Percentiles rank a stretch among this genome's conserved stretches.
Evolutionary conservation across 306 rosid species (phyloP).

Genomic region (Mimosa bimucronata): DNA sequence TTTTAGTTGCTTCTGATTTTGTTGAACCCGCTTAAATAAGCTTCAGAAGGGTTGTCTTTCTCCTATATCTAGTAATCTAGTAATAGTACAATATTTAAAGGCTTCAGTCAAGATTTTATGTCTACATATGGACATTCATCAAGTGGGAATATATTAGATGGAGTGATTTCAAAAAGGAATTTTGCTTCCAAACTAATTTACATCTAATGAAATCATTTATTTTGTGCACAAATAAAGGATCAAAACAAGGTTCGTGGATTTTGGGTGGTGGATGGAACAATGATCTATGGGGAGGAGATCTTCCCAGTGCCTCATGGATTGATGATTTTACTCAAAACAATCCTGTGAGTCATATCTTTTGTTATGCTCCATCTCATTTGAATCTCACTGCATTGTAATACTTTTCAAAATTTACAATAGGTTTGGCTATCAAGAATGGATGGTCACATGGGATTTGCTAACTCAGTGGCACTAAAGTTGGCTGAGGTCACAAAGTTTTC

Average conservation of each 20-base stretch:
- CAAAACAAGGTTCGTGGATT: constrained; percentile 78
- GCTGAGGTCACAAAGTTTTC: constrained; percentile 64
- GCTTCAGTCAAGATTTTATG: neutral
- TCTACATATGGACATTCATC: neutral
- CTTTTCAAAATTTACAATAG: constrained; percentile 46
- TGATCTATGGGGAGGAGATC: constrained; percentile 87
- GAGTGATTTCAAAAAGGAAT: neutral
- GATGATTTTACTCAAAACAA: constrained; percentile 66
- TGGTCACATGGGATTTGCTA: constrained; percentile 89
- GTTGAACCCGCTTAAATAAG: neutral
- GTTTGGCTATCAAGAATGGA: constrained; percentile 82
- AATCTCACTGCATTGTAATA: constrained; percentile 32
- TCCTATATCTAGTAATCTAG: neutral
- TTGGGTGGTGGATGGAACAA: constrained; percentile 98
- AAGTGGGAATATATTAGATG: constrained; percentile 21
- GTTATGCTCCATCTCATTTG: constrained; percentile 29
- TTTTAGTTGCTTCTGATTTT: constrained; percentile 16
- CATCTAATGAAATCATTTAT: neutral
- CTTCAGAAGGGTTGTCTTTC: constrained; percentile 10
- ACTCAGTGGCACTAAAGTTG: constrained; percentile 66
- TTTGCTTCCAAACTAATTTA: constrained; percentile 7
- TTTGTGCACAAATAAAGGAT: constrained; percentile 48
- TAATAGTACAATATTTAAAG: constrained; percentile 16
- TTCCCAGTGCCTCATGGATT: constrained; percentile 80
- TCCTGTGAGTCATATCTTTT: constrained; percentile 65